Conservation (phyloP, 2,329 filamentous ascomycete genomes). For the Neonectria ditissima region DNA sequence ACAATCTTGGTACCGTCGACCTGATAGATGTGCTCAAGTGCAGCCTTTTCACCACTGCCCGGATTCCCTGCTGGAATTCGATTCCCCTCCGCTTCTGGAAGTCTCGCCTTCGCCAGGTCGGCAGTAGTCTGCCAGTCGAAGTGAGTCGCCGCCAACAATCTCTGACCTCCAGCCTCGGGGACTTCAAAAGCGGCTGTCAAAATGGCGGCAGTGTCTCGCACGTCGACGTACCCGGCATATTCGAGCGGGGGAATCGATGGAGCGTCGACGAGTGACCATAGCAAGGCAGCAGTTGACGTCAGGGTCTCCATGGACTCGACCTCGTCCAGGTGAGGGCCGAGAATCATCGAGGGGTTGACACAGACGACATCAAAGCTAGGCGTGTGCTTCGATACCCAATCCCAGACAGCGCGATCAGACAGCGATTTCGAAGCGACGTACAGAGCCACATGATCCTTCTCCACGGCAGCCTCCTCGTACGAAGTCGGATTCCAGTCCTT, state of each 20-base stretch:
- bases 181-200: too few relatives aligned
- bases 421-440: background rate
- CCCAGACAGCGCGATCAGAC: background rate
- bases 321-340: background rate
- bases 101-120: background rate
- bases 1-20: background rate
- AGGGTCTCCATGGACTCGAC: too few relatives aligned
- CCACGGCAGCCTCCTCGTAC: background rate
- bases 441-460: background rate
- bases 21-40: background rate
- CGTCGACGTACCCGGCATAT: too few relatives aligned
- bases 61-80: background rate
- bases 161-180: too few relatives aligned
- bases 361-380: background rate
- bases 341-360: background rate
- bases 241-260: too few relatives aligned
- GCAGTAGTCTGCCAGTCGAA: background rate
- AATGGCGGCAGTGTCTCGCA: too few relatives aligned
- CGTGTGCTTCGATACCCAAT: background rate
- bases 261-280: too few relatives aligned
- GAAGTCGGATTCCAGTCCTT: background rate
- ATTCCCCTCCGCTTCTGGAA: background rate
- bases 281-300: too few relatives aligned
- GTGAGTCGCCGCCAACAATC: too few relatives aligned
- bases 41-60: background rate